Percentiles rank a stretch among this genome's conserved stretches.
Evolutionary conservation across 2,329 filamentous ascomycete species (phyloP).

Genomic region (Fusarium pseudograminearum): DNA sequence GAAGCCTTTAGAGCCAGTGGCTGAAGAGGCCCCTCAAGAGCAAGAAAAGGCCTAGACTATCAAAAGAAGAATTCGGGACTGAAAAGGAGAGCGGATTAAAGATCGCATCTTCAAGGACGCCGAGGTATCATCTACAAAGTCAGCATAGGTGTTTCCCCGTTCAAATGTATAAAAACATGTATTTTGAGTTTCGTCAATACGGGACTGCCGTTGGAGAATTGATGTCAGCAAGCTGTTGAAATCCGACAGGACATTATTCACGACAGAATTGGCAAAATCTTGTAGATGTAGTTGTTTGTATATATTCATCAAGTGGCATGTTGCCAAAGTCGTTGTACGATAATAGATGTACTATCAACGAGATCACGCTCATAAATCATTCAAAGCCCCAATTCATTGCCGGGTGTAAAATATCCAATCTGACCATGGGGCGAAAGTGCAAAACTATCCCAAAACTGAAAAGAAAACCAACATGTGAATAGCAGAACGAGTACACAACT

Average conservation of each 20-base stretch:
- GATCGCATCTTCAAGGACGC: not conserved
- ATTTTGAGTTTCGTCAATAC: constrained; percentile 9
- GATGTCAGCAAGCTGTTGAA: constrained; percentile 1
- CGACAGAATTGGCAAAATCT: constrained; percentile 19
- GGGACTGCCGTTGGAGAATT: constrained; percentile 3
- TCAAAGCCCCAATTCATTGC: constrained; percentile 20
- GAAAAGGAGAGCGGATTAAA: constrained; percentile 3
- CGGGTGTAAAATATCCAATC: constrained; percentile 28
- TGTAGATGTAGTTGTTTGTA: constrained; percentile 37
- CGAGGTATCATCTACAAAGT: not conserved
- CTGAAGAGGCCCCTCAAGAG: constrained; percentile 7
- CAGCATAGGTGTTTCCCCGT: not conserved
- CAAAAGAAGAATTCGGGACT: not conserved
- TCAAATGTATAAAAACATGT: constrained; percentile 17
- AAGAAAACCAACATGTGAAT: constrained; percentile 14
- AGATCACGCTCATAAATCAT: constrained; percentile 40
- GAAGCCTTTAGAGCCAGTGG: constrained; percentile 21
- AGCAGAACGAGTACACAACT: constrained; percentile 11
- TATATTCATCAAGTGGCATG: constrained; percentile 38
- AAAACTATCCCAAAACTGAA: constrained; percentile 15
- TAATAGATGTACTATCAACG: constrained; percentile 49
- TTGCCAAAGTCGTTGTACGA: constrained; percentile 47
- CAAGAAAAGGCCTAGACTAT: not conserved
- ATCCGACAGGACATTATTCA: constrained; percentile 8
- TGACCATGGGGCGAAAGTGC: constrained; percentile 10